Evolutionary conservation across 805 yeast species (phyloP), one percentile per base, ranked within the genome.

Genomic region (Candida coquimbonensis): DNA sequence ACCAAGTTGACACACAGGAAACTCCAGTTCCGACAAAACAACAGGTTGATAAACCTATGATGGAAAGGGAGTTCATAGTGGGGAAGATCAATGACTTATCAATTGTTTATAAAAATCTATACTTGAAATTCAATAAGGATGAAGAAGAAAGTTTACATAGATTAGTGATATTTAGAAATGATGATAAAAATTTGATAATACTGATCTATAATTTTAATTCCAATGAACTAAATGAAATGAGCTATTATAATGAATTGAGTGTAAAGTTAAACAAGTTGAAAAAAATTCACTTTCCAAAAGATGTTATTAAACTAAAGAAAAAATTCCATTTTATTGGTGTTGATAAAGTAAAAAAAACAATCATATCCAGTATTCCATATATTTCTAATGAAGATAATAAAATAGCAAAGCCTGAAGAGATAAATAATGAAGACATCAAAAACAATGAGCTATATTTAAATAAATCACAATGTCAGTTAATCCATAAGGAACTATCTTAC

Each of bases 51-150:
- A 9, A 21, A 25, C 13, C 36, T 21, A 21, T 21, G 11, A 17
- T 13, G 26, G 39, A 19, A 24, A 40, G 42, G 9, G 7, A 29
- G 1, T 58, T 49, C 40, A 36, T 58, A 24, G 46, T 58, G 26
- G 62, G 62, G 1, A 37, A 37, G 13, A 33, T 44, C 19, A 50
- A 44, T 4, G 53, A 54, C 7, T 25, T 19, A 13, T 32, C 43
- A n/a, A 47, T 58, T 3, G 37, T 42, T 6, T 55, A 48, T 45
- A 58, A 56, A 40, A 53, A 55, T 9, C 46, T 56, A 3, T 58
- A 54, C 35, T 35, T 58, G 7, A 31, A 48, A 21, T 45, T 51
- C 12, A 41, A 46, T n/a, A 47, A 41, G 16, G 46, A 37, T 21
- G 42, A 44, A 3, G 49, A 38, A 13, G 57, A 51, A 40, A 45